phyloP scores from a whole-genome alignment of 2,329 filamentous ascomycete genomes.

The Claviceps spartinae region DNA sequence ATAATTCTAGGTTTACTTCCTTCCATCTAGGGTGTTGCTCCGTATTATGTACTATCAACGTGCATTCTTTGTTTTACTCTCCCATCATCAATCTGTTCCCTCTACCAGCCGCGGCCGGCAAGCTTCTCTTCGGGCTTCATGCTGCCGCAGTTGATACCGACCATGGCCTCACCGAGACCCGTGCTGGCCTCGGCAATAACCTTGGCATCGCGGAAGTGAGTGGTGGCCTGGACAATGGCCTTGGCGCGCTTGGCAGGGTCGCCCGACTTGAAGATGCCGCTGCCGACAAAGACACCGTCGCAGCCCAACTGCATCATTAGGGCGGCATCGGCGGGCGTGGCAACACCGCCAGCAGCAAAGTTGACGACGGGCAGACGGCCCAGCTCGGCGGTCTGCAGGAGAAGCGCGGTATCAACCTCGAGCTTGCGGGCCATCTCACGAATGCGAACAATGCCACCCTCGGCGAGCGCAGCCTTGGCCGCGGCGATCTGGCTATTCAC shows the following conservation, averaged over 20 bases:
- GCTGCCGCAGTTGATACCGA: conserved; percentile 74
- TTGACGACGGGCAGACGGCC: conserved; percentile 90
- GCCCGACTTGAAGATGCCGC: conserved; percentile 93
- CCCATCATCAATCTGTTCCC: conserved; percentile 5
- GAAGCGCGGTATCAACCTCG: conserved; percentile 60
- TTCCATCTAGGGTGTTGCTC: background rate
- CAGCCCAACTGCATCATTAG: conserved; percentile 98
- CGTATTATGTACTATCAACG: no score
- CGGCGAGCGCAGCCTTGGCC: conserved; percentile 59
- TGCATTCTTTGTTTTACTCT: background rate
- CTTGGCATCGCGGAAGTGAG: conserved; percentile 76
- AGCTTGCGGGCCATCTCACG: conserved; percentile 71
- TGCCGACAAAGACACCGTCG: conserved; percentile 94
- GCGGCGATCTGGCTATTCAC: conserved; percentile 70
- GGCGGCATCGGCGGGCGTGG: conserved; percentile 93
- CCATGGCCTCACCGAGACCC: conserved; percentile 94
- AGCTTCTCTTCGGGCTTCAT: conserved; percentile 73
- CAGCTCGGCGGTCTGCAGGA: conserved; percentile 76
- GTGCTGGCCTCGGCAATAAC: conserved; percentile 77
- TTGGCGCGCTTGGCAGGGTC: conserved; percentile 80
- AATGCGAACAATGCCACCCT: conserved; percentile 37
- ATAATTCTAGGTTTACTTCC: background rate
- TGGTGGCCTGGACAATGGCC: conserved; percentile 89
- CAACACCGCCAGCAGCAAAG: conserved; percentile 97
- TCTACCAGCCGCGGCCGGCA: conserved; percentile 72